A percentile compares a stretch with the other conserved stretches of the same genome.
phyloP scores from a whole-genome alignment of 116 monocot species.

The Thalassia testudinum region DNA sequence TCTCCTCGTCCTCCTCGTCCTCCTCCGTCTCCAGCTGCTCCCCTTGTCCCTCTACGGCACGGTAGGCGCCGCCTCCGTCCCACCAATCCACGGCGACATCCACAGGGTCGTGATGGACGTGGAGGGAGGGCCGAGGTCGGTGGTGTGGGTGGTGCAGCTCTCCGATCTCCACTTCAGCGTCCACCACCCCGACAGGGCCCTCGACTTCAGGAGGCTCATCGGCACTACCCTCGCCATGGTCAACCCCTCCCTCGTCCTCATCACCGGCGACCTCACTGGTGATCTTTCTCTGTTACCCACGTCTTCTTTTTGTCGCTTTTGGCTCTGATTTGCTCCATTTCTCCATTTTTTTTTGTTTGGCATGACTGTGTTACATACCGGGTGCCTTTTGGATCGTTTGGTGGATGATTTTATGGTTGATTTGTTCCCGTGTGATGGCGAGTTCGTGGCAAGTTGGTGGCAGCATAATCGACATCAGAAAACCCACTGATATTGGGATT shows the following conservation, averaged over 20 bases:
- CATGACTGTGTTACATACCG: too few relatives aligned
- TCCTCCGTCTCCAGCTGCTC: background rate
- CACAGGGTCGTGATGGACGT: conserved; percentile 43
- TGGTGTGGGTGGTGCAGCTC: conserved; percentile 91
- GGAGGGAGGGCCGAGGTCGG: conserved; percentile 47
- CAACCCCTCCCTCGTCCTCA: conserved; percentile 86
- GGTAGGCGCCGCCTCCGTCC: background rate
- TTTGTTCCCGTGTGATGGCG: too few relatives aligned
- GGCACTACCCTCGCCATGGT: conserved; percentile 69
- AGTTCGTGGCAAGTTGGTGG: too few relatives aligned
- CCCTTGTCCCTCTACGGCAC: background rate
- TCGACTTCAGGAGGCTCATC: conserved; percentile 47
- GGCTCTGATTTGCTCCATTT: background rate
- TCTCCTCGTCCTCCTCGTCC: background rate
- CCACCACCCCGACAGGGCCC: conserved; percentile 71
- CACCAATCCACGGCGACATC: background rate
- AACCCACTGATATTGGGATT: too few relatives aligned
- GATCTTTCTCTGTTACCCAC: background rate
- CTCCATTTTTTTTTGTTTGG: background rate
- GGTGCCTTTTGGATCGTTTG: too few relatives aligned
- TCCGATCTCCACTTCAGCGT: conserved; percentile 99
- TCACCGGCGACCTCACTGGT: conserved; percentile 99
- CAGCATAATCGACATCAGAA: too few relatives aligned
- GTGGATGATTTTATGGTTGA: too few relatives aligned
- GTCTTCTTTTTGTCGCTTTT: background rate